A percentile compares a stretch with the other conserved stretches of the same genome.
Conservation (phyloP, 2,329 filamentous ascomycete genomes). For the Meredithiella fracta region DNA sequence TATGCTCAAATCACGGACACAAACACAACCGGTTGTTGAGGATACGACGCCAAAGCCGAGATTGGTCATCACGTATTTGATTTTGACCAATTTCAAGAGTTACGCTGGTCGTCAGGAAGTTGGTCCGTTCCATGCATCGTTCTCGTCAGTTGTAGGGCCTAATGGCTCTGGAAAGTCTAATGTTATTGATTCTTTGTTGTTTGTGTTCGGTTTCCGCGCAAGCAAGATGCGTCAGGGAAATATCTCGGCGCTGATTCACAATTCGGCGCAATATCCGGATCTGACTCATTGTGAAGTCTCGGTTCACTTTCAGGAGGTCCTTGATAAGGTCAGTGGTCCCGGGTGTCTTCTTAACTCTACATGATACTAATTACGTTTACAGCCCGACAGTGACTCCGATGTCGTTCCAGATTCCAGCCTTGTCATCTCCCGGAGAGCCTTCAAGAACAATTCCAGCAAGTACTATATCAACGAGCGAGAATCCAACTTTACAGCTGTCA, state of each 20-base stretch:
- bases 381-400: conserved; percentile 57
- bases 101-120: conserved; percentile 92
- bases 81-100: conserved; percentile 96
- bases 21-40: conserved; percentile 52
- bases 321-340: conserved; percentile 49
- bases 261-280: conserved; percentile 73
- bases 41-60: conserved; percentile 63
- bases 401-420: conserved; percentile 71
- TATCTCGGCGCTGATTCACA: conserved; percentile 93
- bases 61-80: conserved; percentile 81
- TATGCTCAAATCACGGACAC: conserved; percentile 66
- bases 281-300: conserved; percentile 87
- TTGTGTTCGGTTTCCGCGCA: conserved; percentile 97
- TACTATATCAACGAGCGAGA: conserved; percentile 89
- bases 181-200: conserved; percentile 92
- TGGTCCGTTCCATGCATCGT: conserved; percentile 89
- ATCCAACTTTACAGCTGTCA: conserved; percentile 86
- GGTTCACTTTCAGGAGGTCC: conserved; percentile 89
- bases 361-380: neutral
- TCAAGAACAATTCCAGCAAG: conserved; percentile 96
- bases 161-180: conserved; percentile 98
- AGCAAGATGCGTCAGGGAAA: conserved; percentile 99
- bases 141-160: conserved; percentile 92
- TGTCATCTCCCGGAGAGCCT: conserved; percentile 77
- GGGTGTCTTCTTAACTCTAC: no score